Evolutionary conservation across 139 green algal species (phyloP), one percentile per base, ranked within the genome.

Genomic region (Auxenochlorella protothecoides): DNA sequence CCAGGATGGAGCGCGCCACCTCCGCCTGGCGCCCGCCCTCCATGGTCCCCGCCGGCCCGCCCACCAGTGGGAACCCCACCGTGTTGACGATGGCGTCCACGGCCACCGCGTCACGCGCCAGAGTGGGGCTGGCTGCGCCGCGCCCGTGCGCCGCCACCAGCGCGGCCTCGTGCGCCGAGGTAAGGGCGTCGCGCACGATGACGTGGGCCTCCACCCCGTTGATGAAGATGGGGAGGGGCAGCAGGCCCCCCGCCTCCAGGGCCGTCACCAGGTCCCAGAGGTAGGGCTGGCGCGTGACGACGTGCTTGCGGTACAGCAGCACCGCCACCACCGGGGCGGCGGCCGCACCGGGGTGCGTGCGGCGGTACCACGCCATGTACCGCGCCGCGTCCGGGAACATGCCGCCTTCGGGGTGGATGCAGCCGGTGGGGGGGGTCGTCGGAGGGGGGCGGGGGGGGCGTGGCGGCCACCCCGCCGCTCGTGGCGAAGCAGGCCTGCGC

Each of bases 291-390:
- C 84, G 76, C 4, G 93, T 98, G 70, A 98, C 96, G 66, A 99
- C 95, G 78, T 99, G 95, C 83, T 99, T 99, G 74, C 95, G 85
- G 84, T 98, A 99, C 72, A 99, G 84, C 75, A 98, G 85, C 62
- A 98, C 79, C 4, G 81, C 94, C 55, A 96, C 93, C 59, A 72
- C 70, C 5, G 60, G 74, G 53, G 71, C 76, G 54, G 51, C 64
- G 53, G 78, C 8, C 80, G 63, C 61, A 92, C 69, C 52, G 79
- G 79, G 0, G 27, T 86, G 85, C 68, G 85, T 56, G 12, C 65
- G n/a, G 11, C 63, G 10, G 62, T 93, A 92, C 92, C 91, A 96
- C 61, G 65, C 55, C 86, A 95, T 86, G 87, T 96, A 97, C 5
- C 93, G 75, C 2, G 77, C 76, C 6, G 91, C 88, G 0, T 72